A percentile compares a stretch with the other conserved stretches of the same genome.
phyloP scores from a whole-genome alignment of 108 stramenopile genomes.

The Cyclotella atomus region DNA sequence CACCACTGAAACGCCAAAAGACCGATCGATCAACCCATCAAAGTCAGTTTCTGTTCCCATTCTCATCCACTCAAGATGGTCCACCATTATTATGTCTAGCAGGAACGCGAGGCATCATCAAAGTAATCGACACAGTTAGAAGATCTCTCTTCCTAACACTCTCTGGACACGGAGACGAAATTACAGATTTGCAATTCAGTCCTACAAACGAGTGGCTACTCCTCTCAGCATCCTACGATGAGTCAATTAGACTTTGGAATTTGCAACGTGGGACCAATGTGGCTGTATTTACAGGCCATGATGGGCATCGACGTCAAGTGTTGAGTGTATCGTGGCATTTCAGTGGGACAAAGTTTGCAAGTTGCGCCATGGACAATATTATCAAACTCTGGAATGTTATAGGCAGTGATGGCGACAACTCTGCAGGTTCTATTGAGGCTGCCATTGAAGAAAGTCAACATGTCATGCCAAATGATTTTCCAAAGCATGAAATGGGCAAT shows the following conservation, averaged over 20 bases:
- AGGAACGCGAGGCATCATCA: conserved; percentile 62
- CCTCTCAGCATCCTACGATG: conserved; percentile 80
- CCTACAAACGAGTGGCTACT: conserved; percentile 68
- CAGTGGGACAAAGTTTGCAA: conserved; percentile 66
- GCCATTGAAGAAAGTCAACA: background rate
- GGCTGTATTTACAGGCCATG: conserved; percentile 83
- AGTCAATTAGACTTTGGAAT: conserved; percentile 88
- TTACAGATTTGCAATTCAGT: conserved; percentile 68
- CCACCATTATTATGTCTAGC: conserved; percentile 72
- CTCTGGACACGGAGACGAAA: conserved; percentile 70
- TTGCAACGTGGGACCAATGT: conserved; percentile 58
- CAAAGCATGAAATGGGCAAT: conserved; percentile 13
- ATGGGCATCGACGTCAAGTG: conserved; percentile 78
- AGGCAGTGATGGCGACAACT: background rate
- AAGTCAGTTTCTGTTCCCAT: conserved; percentile 15
- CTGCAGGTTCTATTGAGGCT: background rate
- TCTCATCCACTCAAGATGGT: conserved; percentile 36
- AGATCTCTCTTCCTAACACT: conserved; percentile 47
- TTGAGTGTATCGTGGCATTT: conserved; percentile 79
- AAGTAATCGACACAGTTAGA: conserved; percentile 68
- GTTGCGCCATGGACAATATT: conserved; percentile 77
- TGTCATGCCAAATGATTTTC: conserved; percentile 7
- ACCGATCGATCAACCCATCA: background rate
- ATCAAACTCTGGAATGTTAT: conserved; percentile 74
- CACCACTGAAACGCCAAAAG: background rate